Evolutionary conservation across 148 eudicot species (phyloP).

Genomic region (Chenopodium suecicum): DNA sequence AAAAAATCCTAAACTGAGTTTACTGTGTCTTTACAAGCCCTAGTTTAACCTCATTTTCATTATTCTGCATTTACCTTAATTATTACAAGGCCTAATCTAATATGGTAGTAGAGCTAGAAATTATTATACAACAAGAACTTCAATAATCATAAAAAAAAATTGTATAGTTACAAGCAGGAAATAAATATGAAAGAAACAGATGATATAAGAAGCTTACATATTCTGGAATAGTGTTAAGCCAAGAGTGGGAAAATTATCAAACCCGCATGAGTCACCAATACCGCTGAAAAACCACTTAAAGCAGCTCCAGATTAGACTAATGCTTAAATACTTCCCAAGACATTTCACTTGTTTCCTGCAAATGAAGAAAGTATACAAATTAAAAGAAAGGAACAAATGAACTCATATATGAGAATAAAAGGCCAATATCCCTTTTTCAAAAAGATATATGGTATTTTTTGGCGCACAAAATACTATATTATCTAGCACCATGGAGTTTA

Average conservation of each 20-base stretch:
- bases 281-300: slow-evolving; percentile 89
- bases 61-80: too few relatives aligned
- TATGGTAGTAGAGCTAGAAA: too few relatives aligned
- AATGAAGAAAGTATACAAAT: slow-evolving; percentile 6
- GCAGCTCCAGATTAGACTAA: slow-evolving; percentile 70
- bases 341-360: slow-evolving; percentile 74
- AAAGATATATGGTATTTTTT: neutral
- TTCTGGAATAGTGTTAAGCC: slow-evolving; percentile 64
- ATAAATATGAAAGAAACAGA: neutral
- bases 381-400: neutral
- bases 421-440: neutral
- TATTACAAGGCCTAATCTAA: neutral
- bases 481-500: neutral
- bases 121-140: neutral
- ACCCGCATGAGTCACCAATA: slow-evolving; percentile 72
- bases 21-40: too few relatives aligned
- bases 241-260: slow-evolving; percentile 71
- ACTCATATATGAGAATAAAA: slow-evolving; percentile 7
- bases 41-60: too few relatives aligned
- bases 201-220: slow-evolving; percentile 44
- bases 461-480: neutral
- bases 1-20: neutral
- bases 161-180: neutral
- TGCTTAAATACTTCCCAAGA: slow-evolving; percentile 72
- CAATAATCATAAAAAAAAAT: neutral